Evolutionary conservation across 768 basidiomycete genomes (phyloP), one percentile per base, ranked within the genome.

Genomic region (Suillus bovinus): DNA sequence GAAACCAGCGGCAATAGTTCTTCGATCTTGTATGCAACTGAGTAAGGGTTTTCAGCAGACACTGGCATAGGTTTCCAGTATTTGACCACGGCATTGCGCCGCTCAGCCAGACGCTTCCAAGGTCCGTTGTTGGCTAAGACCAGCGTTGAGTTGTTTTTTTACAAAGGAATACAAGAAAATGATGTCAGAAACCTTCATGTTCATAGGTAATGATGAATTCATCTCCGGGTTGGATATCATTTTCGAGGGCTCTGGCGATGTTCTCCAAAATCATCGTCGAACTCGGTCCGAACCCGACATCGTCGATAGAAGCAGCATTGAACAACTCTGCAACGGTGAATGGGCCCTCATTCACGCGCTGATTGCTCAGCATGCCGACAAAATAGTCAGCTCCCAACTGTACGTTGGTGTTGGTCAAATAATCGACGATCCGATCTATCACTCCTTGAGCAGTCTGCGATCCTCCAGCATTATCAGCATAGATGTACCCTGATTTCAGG

Each of bases 161-260:
- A 44, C 39, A 42, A 55, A 22, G 14, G 61, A 27, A 14, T 5
- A 27, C 36, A 56, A 3, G 27, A 39, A 39, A 17, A 39, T 2
- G 11, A 56, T 20, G 3, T 13, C 4, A 61, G 76, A 31, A 42
- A 91, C 89, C 85, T 80, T 94, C 91, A 65, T 94, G 91, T 69
- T 93, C 91, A 1, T 83, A 84, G 0, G 88, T 89, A n/a, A 92
- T 70, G 59, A 94, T 85, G 61, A 93, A 85, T 72, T 93, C 91
- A 62, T 92, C 91, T 4, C 83, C 88, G 1, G 75, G 63, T 39
- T 80, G 69, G 31, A 92, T 78, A 58, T 81, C 81, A 0, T 65
- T 68, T 38, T 89, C 88, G 60, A 92, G 68, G 0, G 84, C 83
- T 5, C 88, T 76, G 0, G 89, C 80, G 0, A 92, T 78, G 67